These are phyloP conservation scores for Ilyonectria destructans DNA, from an alignment of 2,329 filamentous ascomycete species.

Conservation along the genomic window DNA sequence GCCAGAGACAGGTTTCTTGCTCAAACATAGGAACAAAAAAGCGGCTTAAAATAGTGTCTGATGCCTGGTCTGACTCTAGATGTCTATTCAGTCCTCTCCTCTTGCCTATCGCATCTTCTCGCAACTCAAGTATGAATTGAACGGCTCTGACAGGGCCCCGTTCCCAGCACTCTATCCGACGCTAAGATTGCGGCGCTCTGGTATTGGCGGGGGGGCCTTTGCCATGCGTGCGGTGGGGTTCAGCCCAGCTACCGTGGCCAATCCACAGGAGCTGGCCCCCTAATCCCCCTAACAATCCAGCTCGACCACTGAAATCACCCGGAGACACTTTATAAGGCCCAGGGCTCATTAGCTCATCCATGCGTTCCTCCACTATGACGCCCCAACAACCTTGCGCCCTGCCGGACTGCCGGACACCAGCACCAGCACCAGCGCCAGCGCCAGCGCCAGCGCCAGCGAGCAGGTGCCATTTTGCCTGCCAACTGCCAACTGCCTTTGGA, in stretches of 20 bases:
- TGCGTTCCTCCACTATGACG: neutral
- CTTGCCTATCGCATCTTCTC: neutral
- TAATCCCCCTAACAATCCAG: neutral
- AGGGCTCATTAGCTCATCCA: too few relatives aligned
- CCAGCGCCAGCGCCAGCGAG: too few relatives aligned
- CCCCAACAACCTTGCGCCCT: neutral
- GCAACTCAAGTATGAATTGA: conserved; percentile 6
- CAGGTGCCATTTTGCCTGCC: too few relatives aligned
- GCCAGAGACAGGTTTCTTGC: neutral
- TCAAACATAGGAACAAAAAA: neutral
- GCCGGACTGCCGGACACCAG: neutral
- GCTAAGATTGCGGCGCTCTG: conserved; percentile 10
- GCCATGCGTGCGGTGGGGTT: conserved; percentile 27
- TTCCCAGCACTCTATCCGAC: conserved; percentile 14
- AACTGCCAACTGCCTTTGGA: too few relatives aligned
- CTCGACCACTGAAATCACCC: neutral
- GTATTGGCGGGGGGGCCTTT: conserved; percentile 19
- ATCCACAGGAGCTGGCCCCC: neutral
- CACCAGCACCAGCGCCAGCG: too few relatives aligned
- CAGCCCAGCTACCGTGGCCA: neutral
- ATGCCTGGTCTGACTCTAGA: neutral
- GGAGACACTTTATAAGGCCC: too few relatives aligned
- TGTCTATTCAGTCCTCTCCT: neutral
- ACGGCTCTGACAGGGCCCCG: neutral
- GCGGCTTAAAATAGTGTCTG: neutral